Evolutionary conservation across 2,329 filamentous ascomycete species (phyloP).

Genomic region (Fusarium sp.): DNA sequence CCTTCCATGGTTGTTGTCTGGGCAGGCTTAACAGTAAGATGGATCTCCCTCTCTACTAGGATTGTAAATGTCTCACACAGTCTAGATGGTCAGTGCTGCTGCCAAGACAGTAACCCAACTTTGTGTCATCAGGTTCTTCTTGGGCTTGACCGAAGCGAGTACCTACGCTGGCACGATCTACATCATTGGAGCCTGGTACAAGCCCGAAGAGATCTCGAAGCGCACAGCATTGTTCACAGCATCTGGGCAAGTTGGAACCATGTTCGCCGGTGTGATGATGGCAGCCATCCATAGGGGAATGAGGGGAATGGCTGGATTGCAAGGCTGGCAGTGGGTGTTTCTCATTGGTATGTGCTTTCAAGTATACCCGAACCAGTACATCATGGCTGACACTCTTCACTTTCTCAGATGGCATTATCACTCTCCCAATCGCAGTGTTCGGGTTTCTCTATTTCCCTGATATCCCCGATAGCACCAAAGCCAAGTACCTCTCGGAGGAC

Average conservation of each 20-base stretch:
- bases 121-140: slow-evolving; percentile 49
- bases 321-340: slow-evolving; percentile 66
- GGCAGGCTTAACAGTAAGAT: slow-evolving; percentile 70
- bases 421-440: slow-evolving; percentile 41
- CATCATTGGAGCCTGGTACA: slow-evolving; percentile 68
- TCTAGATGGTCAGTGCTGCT: slow-evolving; percentile 50
- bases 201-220: slow-evolving; percentile 69
- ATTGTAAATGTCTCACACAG: not conserved
- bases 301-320: slow-evolving; percentile 57
- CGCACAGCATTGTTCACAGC: slow-evolving; percentile 72
- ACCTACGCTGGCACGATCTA: slow-evolving; percentile 54
- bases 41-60: not conserved
- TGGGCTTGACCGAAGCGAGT: slow-evolving; percentile 49
- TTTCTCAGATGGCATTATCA: slow-evolving; percentile 43
- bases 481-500: slow-evolving; percentile 52
- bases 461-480: slow-evolving; percentile 53
- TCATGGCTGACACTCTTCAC: rapidly evolving
- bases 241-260: slow-evolving; percentile 69
- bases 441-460: slow-evolving; percentile 45
- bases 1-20: slow-evolving; percentile 72
- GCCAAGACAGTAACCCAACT: slow-evolving; percentile 50
- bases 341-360: slow-evolving; percentile 27
- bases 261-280: slow-evolving; percentile 73
- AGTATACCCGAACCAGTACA: rapidly evolving
- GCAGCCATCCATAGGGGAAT: slow-evolving; percentile 56